Percentiles rank a stretch among this genome's conserved stretches.
Evolutionary conservation across 495 filamentous ascomycete species (phyloP).

Genomic region (Tricharina praecox): DNA sequence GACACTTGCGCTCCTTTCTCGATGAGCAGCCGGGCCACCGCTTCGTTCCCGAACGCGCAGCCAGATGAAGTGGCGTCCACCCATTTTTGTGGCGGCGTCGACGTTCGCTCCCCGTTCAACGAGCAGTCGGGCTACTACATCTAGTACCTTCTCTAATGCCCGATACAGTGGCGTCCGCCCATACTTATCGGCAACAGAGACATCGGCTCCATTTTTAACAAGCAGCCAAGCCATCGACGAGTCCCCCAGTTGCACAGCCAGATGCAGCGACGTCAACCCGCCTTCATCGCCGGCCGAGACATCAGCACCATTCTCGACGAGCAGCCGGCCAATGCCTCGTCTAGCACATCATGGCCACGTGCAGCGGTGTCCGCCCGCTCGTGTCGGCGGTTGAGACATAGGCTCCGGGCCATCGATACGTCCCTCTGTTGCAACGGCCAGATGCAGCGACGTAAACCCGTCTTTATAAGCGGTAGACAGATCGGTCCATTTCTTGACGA

Average conservation of each 20-base stretch:
- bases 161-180: background rate
- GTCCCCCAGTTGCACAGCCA: background rate
- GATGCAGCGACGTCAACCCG: background rate
- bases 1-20: slow-evolving; percentile 2
- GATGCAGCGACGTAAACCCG: too few species aligned
- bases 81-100: background rate
- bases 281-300: background rate
- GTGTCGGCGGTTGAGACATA: too few species aligned
- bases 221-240: background rate
- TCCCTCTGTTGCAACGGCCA: too few species aligned
- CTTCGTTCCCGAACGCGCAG: background rate
- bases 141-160: background rate
- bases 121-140: background rate
- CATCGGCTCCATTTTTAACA: background rate
- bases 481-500: too few species aligned
- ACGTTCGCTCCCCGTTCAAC: background rate
- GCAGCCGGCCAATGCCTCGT: too few species aligned
- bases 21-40: slow-evolving; percentile 2
- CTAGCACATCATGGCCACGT: too few species aligned
- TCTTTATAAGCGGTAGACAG: too few species aligned
- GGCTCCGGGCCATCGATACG: too few species aligned
- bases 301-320: too few species aligned
- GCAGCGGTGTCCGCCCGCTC: too few species aligned
- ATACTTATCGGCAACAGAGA: background rate
- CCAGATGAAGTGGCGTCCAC: slow-evolving; percentile 1